Evolutionary conservation across 331 rosid genomes (phyloP), one percentile per base, ranked within the genome.

Genomic region (Prunus yedoensis): DNA sequence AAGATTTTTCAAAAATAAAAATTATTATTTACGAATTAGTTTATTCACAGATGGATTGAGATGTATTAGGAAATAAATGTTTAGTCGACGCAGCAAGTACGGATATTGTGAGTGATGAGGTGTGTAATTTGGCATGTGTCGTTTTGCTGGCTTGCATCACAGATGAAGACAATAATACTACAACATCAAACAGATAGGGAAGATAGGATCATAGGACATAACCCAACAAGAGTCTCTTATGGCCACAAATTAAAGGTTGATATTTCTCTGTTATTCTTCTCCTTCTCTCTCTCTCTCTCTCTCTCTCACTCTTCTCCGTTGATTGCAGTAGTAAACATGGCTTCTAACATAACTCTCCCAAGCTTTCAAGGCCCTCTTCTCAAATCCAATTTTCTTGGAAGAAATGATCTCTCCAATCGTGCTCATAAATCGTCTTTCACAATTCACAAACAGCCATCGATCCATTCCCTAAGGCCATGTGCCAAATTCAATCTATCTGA

Each of bases 401-500:
- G 68, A 85, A 85, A 71, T 14, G 79, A 30, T 70, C 86, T 74
- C 80, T 58, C 54, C 71, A 69, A 77, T 75, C 81, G 30, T 69
- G 84, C 81, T 54, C 81, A 14, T 43, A 83, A 74, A 30, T 76
- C 62, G 38, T 52, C 64, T 82, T 75, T 85, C 65, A 68, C 77
- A 30, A 30, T 63, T 69, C 85, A 81, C 18, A 85, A 10, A 71
- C 85, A 70, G 63, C 81, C 77, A 54, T 32, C 85, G 11, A 38
- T 45, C 20, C 56, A 30, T 13, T 53, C 23, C 38, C 49, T 35
- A 12, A 77, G 69, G 57, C 81, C 87, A 38, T 77, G 77, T n/a
- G 97, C 97, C 71, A 81, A 84, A 72, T 89, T 93, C 73, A 81
- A 91, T 80, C 51, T 89, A 17, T 47, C 57, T 7, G 84, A 93